Evolutionary conservation across 1,284 basidiomycete genomes (phyloP), one percentile per base, ranked within the genome.

Genomic region (Limonomyces culmigenus): DNA sequence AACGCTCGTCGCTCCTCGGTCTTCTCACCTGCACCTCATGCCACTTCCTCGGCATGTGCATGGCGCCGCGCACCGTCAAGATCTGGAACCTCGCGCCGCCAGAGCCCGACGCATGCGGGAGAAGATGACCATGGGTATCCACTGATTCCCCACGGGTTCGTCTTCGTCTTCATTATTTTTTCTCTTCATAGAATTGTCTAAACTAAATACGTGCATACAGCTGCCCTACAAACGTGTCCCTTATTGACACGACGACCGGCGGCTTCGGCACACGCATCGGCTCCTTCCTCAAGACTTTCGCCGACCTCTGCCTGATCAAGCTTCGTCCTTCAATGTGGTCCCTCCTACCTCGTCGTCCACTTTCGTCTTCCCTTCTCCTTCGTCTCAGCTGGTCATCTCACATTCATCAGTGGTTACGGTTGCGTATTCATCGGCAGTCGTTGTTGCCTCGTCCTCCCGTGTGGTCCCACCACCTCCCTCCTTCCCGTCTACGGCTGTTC

Each of bases 111-210:
- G 34, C 14, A 21, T 34, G 8, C 25, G 38, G 3, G 23, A 39
- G n/a, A 5, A 13, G 14, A 39, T 39, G 38, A 29, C 18, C 6
- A 35, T 39, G 34, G 32, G n/a, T 11, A 29, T 39, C 8, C 25
- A 39, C 23, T 39, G 38, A 39, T 39, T 36, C 38, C 38, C 29
- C 38, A 39, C 34, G 38, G 38, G 38, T 36, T 15, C 15, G 33
- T 19, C 12, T 14, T 5, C 12, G 15, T 16, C 27, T 4, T 10
- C 16, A 27, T 15, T n/a, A n/a, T n/a, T n/a, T n/a, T n/a, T n/a
- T 27, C n/a, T n/a, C 25, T 27, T 27, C 25, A 27, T 27, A 8
- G 10, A 8, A 27, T 8, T 27, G 5, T n/a, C 19, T 32, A 6
- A 13, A 20, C 14, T 21, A 4, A 10, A 21, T 11, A 21, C 4